Evolutionary conservation across 2,329 filamentous ascomycete genomes (phyloP).

Genomic region (Colletotrichum lini): DNA sequence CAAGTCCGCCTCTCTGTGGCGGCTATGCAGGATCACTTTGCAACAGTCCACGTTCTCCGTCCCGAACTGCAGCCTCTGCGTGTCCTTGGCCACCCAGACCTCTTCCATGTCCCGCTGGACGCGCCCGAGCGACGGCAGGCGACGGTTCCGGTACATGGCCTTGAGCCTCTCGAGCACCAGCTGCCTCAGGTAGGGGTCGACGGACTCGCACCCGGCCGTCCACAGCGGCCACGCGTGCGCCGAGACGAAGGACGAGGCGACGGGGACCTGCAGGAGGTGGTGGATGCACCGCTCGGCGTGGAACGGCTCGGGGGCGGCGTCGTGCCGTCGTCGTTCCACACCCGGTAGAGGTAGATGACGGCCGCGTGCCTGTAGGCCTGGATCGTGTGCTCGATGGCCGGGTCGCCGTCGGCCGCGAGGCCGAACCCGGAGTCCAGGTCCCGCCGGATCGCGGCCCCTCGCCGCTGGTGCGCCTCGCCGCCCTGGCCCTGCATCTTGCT

Average conservation of each 20-base stretch:
- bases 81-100: conserved; percentile 50
- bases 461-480: conserved; percentile 19
- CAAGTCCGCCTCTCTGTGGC: conserved; percentile 33
- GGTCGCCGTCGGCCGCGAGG: conserved; percentile 4
- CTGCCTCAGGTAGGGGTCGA: conserved; percentile 44
- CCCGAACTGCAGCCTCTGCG: conserved; percentile 46
- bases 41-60: conserved; percentile 51
- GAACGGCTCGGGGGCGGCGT: conserved; percentile 39
- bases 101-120: conserved; percentile 50
- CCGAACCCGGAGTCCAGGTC: neutral
- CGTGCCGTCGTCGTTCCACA: conserved; percentile 48
- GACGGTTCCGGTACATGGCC: conserved; percentile 49
- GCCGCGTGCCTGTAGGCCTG: conserved; percentile 51
- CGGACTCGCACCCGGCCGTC: conserved; percentile 52
- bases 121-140: conserved; percentile 48
- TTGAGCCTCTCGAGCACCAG: conserved; percentile 46
- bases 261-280: conserved; percentile 46
- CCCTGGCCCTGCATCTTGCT: conserved; percentile 46
- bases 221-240: conserved; percentile 51
- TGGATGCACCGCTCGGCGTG: conserved; percentile 47
- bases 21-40: conserved; percentile 35
- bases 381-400: conserved; percentile 47
- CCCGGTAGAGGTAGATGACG: conserved; percentile 50
- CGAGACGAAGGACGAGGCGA: conserved; percentile 48
- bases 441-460: conserved; percentile 8